A percentile compares a stretch with the other conserved stretches of the same genome.
Evolutionary conservation across 1,284 basidiomycete species (phyloP).

Genomic region (Peniophora sp.): DNA sequence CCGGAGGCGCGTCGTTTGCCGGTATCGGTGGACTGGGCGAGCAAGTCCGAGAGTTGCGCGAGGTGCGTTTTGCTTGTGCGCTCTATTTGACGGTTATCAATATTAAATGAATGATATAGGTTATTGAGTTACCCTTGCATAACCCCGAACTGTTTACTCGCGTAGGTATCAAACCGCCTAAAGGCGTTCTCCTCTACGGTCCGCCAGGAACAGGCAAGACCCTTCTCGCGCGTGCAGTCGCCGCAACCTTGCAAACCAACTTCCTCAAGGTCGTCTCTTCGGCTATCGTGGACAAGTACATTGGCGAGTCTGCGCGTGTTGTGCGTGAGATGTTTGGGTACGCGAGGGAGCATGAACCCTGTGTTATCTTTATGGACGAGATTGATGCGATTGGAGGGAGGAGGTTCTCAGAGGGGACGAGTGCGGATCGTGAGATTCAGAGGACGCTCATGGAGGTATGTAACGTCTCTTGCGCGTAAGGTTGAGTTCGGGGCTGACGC

Average conservation of each 20-base stretch:
- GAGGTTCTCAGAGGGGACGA: slow-evolving; percentile 96
- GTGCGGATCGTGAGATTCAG: slow-evolving; percentile 98
- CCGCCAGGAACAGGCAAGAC: slow-evolving; percentile 97
- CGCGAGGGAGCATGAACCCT: slow-evolving; percentile 94
- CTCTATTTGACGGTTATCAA: not conserved
- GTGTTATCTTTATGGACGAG: slow-evolving; percentile 99
- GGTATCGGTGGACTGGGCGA: slow-evolving; percentile 96
- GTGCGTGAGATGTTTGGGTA: slow-evolving; percentile 99
- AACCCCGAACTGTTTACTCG: slow-evolving; percentile 94
- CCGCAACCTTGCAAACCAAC: slow-evolving; percentile 92
- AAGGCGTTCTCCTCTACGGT: slow-evolving; percentile 89
- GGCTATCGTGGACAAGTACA: slow-evolving; percentile 99
- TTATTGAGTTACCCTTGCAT: slow-evolving; percentile 93
- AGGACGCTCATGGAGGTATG: slow-evolving; percentile 95
- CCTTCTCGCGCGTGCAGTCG: slow-evolving; percentile 90
- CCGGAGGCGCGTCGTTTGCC: slow-evolving; percentile 91
- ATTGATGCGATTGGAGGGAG: slow-evolving; percentile 97
- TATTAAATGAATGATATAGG: slow-evolving; percentile 36
- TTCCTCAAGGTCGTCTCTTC: slow-evolving; percentile 98
- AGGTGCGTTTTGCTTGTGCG: slow-evolving; percentile 42
- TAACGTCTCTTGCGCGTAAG: slow-evolving; percentile 5
- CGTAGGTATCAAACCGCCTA: slow-evolving; percentile 94
- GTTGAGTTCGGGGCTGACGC: not conserved
- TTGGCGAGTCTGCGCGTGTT: slow-evolving; percentile 93
- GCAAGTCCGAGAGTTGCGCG: slow-evolving; percentile 93